These are phyloP conservation scores for Nannochloropsis salina DNA, from an alignment of 108 stramenopile genomes.

Conservation along the genomic window DNA sequence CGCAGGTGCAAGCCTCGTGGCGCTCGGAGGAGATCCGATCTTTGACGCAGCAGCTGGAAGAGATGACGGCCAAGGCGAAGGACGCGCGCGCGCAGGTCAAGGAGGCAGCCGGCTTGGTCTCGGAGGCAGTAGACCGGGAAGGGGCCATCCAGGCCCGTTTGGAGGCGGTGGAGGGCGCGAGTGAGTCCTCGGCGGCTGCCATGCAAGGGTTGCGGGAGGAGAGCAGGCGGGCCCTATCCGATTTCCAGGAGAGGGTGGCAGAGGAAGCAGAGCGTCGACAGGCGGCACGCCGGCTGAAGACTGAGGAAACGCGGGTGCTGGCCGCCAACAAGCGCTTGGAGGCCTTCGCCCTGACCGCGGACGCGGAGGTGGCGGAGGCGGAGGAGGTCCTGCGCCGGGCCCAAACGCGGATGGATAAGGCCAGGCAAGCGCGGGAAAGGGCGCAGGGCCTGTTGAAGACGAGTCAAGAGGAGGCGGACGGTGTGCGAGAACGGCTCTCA, in stretches of 20 bases:
- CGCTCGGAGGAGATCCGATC: not conserved
- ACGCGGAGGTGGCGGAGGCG: constrained; percentile 6
- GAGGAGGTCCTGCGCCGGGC: constrained; percentile 9
- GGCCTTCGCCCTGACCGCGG: not conserved
- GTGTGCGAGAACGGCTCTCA: not conserved
- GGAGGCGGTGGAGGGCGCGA: not conserved
- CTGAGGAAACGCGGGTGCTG: not conserved
- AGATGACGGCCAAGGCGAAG: not conserved
- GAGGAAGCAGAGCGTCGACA: not conserved
- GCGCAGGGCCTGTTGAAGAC: not conserved
- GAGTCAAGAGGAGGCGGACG: not conserved
- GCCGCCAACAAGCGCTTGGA: not conserved
- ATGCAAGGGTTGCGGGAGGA: not conserved
- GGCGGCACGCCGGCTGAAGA: not conserved
- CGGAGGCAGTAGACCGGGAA: not conserved
- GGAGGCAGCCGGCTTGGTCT: not conserved
- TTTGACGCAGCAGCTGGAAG: not conserved
- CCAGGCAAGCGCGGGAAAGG: not conserved
- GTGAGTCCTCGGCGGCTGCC: not conserved
- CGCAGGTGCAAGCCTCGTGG: constrained; percentile 10
- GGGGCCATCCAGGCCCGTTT: not conserved
- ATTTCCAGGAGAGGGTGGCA: not conserved
- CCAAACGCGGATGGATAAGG: not conserved
- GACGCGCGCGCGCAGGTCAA: not conserved
- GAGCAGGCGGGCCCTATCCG: not conserved